phyloP scores from a whole-genome alignment of 2,329 filamentous ascomycete genomes.

The Fusarium zealandicum region DNA sequence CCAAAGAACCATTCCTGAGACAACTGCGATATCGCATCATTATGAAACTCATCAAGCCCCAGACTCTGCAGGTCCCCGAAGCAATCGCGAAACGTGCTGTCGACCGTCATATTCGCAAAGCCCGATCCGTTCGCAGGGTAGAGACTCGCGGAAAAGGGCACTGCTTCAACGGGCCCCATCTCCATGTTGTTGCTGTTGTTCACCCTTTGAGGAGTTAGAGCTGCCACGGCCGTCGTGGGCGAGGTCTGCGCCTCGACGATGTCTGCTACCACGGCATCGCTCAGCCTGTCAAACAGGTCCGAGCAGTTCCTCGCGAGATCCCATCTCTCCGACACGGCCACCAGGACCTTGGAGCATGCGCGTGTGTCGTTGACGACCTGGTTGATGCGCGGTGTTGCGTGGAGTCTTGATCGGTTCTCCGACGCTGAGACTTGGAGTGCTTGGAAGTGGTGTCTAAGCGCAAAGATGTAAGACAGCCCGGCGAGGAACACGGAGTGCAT shows the following conservation, averaged over 20 bases:
- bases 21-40: constrained; percentile 40
- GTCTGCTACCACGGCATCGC: constrained; percentile 52
- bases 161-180: constrained; percentile 1
- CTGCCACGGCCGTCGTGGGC: background rate
- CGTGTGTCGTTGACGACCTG: constrained; percentile 53
- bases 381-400: constrained; percentile 47
- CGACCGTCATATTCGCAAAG: constrained; percentile 44
- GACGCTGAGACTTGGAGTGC: constrained; percentile 30
- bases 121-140: background rate
- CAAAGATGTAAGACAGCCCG: constrained; percentile 54
- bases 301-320: constrained; percentile 50
- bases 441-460: constrained; percentile 50
- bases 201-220: background rate
- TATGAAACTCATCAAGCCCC: constrained; percentile 35
- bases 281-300: constrained; percentile 52
- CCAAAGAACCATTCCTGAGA: constrained; percentile 36
- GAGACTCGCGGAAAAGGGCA: constrained; percentile 3
- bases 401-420: constrained; percentile 25
- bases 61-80: constrained; percentile 43
- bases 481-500: constrained; percentile 58
- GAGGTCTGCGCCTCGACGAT: constrained; percentile 41
- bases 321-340: constrained; percentile 54
- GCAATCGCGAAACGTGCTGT: constrained; percentile 49
- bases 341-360: constrained; percentile 54
- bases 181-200: background rate